Evolutionary conservation across 805 yeast genomes (phyloP), one percentile per base, ranked within the genome.

Genomic region (Cyberlindnera bimundalis): DNA sequence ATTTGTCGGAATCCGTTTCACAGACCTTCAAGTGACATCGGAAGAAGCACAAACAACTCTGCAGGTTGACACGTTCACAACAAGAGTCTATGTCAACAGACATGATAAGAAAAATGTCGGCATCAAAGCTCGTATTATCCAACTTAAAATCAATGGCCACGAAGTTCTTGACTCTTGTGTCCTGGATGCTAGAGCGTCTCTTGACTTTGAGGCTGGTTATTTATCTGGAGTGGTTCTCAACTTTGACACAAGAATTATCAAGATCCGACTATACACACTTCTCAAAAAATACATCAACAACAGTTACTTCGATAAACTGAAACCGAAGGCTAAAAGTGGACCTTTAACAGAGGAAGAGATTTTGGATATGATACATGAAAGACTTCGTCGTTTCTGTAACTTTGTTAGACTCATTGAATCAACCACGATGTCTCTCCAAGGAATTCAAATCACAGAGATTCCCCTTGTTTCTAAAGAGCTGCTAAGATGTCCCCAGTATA

Each of bases 1-100:
- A 23, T 57, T 57, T 40, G 40, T 55, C 23, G 56, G 52, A 9
- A 19, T 56, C 10, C 47, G 48, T 7, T 15, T 55, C 10, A 27
- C 42, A 4, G 48, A 54, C 24, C 11, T 50, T 4, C 28, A 20
- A 11, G 19, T 54, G 18, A 30, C 33, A 6, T 30, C 43, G 26
- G 53, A 54, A 29, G 45, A 45, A 6, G 19, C 30, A 2, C 43
- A 45, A 9, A 19, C 50, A 14, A 29, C 29, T 1, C 7, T 53
- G 4, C 47, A 46, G 17, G 23, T 46, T 0, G 59, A 51, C 6
- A 29, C 40, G 2, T 29, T 47, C 19, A 13, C 43, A 3, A 33
- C 48, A 8, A 53, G 49, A 14, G 34, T 53, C 6, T 33, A 50
- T n/a, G 29, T 55, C 40, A 28, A 45, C 10, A 45, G 27, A 1